A percentile compares a stretch with the other conserved stretches of the same genome.
These are phyloP conservation scores for Bullera alba DNA, from an alignment of 768 basidiomycete species.

Conservation along the genomic window DNA sequence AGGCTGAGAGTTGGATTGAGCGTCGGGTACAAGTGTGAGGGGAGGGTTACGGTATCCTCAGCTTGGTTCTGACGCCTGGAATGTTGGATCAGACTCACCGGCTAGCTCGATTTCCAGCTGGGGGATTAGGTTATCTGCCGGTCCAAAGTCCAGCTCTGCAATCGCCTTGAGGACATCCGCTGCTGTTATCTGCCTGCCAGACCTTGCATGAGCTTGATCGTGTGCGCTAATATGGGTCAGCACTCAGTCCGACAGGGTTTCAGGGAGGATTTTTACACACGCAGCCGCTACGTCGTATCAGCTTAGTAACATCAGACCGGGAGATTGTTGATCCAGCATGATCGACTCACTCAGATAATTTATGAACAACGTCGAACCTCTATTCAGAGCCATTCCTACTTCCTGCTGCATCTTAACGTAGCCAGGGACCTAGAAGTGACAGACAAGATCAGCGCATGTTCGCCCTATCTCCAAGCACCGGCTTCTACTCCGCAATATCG, in stretches of 20 bases:
- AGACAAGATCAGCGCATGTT: neutral
- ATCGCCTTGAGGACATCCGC: conserved; percentile 74
- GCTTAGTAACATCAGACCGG: too few species aligned
- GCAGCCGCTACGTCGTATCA: conserved; percentile 52
- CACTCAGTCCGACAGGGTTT: neutral
- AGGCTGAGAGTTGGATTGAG: conserved; percentile 28
- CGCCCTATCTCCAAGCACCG: neutral
- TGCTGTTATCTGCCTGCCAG: conserved; percentile 81
- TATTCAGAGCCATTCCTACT: conserved; percentile 71
- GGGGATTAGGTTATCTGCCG: conserved; percentile 28
- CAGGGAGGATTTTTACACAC: conserved; percentile 41
- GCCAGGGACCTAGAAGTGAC: conserved; percentile 72
- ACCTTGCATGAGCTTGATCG: conserved; percentile 73
- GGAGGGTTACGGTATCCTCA: neutral
- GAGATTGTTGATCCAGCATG: too few species aligned
- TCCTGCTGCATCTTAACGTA: conserved; percentile 85
- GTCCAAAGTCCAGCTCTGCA: conserved; percentile 37
- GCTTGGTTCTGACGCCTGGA: neutral
- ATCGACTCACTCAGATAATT: conserved; percentile 71
- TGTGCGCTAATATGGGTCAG: conserved; percentile 60
- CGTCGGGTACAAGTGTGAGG: conserved; percentile 13
- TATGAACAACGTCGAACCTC: conserved; percentile 90
- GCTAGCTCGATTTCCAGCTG: conserved; percentile 34
- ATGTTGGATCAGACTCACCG: conserved; percentile 24
- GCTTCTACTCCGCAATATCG: too few species aligned